phyloP scores from a whole-genome alignment of 306 rosid species.

The Datisca glomerata region DNA sequence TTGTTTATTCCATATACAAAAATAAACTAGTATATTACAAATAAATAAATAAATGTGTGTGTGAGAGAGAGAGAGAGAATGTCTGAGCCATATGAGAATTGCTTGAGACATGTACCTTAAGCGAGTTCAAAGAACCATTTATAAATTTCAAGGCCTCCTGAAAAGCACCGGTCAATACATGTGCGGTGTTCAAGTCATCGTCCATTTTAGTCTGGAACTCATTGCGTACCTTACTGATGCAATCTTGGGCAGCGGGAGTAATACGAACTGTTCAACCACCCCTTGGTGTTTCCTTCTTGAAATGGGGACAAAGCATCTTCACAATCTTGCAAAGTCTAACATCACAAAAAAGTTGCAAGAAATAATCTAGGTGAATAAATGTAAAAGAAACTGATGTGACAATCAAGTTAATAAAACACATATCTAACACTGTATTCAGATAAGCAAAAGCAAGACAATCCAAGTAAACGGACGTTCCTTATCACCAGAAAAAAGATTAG shows the following conservation, averaged over 20 bases:
- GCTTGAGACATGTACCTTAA: conserved; percentile 42
- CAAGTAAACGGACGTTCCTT: too few species aligned
- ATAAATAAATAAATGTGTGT: not conserved
- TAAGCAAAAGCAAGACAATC: not conserved
- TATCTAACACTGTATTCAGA: not conserved
- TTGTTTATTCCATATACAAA: too few species aligned
- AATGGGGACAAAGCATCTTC: conserved; percentile 49
- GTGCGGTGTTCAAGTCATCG: conserved; percentile 91
- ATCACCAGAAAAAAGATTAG: too few species aligned
- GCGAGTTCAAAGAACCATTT: conserved; percentile 49
- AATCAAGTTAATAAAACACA: not conserved
- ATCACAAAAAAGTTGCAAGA: conserved; percentile 20
- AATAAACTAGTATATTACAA: conserved; percentile 2
- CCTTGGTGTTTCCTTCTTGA: conserved; percentile 35
- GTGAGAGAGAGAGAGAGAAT: not conserved
- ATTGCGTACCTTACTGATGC: conserved; percentile 39
- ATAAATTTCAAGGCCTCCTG: conserved; percentile 74
- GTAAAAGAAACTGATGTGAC: too few species aligned
- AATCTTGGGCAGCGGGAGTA: conserved; percentile 44
- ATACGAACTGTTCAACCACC: conserved; percentile 33
- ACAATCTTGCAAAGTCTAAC: conserved; percentile 78
- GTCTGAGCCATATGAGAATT: not conserved
- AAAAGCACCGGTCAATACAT: conserved; percentile 64
- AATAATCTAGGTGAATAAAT: too few species aligned
- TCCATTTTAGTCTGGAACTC: conserved; percentile 82